Base-by-base conservation (phyloP, 108 stramenopile species). In the Epithemia pelagica region DNA sequence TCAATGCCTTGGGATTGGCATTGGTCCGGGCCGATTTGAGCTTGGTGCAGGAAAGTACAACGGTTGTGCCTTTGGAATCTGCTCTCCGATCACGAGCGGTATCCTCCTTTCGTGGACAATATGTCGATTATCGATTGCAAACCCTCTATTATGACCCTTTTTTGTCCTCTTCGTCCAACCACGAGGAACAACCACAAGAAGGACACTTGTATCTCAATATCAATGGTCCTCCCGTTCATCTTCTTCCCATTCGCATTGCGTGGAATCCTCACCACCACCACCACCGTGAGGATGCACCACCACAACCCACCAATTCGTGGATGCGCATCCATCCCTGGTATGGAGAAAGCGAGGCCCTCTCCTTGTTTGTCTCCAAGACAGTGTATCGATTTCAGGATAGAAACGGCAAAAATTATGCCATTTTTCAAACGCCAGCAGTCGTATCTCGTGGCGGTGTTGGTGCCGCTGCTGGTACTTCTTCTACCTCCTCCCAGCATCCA, bases 11-110 rank as follows among this genome's bases (percentile, higher is more conserved):
- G 56, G 56, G 56, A 19, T 27, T 57, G 22, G 56, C 56, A 57
- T 27, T 57, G 56, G 25, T 57, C 5, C 56, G 56, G 5, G 56
- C 56, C 26, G 56, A 57, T 27, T 57, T 57, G 56, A 26, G 15
- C 56, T 26, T 57, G 25, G 26, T 57, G 21, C n/a, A 7, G 26
- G 7, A 7, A 5, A 26, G 22, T 23, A 21, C 56, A 5, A 23
- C 21, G 5, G 37, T 46, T 15, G 37, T 46, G 37, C 10, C 5
- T 46, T 15, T 46, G 37, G 37, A 46, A 46, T 57, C 56, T 5
- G 25, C 56, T 21, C 7, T 57, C 7, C 21, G 3, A 21, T 26
- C 22, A n/a, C 10, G 15, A 10, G 10, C 5, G 15, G 15, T 46
- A 46, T 15, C 37, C 5, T 15, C 5, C 3, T n/a, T 7, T n/a